Base-by-base conservation (phyloP, 192 early-diverging fungal species). In the Pecoramyces ruminantium region DNA sequence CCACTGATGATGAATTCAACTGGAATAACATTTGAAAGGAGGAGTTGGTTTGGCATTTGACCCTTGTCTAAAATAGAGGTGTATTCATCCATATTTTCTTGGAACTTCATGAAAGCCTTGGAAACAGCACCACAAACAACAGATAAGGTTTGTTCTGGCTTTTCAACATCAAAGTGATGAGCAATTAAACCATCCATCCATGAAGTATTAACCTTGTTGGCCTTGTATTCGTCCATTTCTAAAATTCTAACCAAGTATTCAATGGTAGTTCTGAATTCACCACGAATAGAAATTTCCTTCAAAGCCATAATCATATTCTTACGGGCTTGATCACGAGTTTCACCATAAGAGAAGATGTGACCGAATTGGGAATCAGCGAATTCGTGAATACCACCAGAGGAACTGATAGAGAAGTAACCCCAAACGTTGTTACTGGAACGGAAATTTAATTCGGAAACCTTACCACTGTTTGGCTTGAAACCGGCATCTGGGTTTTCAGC, bases 281-380 rank as follows among this genome's bases (percentile, higher is more conserved):
- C 96, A 83, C 97, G 94, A 84, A 98, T 98, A 34, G 96, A 97
- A 27, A 99, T 88, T 87, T 99, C 97, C 88, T 98, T 99, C 34
- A 99, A 86, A 30, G 97, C 97, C 80, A 99, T 92, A 21, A 99
- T 93, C 92, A 99, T 94, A 84, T 97, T 96, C 88, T 97, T 95
- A 16, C 97, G 88, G 42, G 96, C 91, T 82, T 96, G 93, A 82
- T 95, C 93, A 83, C 97, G 91, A 83, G 95, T 95, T 78, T 95
- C 93, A 77, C 97, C 97, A 83, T 97, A 99, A 16, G 96, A 92
- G 82, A 99, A 99, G 80, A 99, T 94, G 87, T 99, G 97, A 38
- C 97, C 97, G 83, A 99, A 99, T 87, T 99, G 97, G 29, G 95
- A 96, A 85, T 99, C 97, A n/a, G 97, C 97, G 89, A 93, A 99